These are phyloP conservation scores for Rosa persica DNA, from an alignment of 306 rosid species.

Conservation along the genomic window DNA sequence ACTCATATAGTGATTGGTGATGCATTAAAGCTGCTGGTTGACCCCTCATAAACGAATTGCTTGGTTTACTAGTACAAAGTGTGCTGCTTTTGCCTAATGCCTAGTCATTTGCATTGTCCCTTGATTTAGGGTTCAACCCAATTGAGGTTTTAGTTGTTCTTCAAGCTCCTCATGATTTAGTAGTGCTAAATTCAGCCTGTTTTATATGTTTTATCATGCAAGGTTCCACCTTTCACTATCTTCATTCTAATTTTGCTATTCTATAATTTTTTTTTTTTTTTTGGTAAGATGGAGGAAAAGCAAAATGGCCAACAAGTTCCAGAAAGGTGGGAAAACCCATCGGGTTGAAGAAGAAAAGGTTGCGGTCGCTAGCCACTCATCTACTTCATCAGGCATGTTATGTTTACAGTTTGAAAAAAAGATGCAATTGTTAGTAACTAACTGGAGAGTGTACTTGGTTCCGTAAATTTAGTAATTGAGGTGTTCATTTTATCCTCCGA, in stretches of 20 bases:
- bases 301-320: constrained; percentile 15
- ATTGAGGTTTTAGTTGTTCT: not conserved
- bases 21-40: no score
- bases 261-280: not conserved
- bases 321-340: constrained; percentile 15
- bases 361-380: constrained; percentile 8
- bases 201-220: not conserved
- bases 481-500: not conserved
- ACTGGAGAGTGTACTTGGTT: not conserved
- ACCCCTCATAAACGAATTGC: not conserved
- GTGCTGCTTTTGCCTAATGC: not conserved
- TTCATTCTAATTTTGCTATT: not conserved
- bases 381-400: constrained; percentile 36
- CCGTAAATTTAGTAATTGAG: not conserved
- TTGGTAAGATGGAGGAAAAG: constrained; percentile 28
- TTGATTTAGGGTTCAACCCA: not conserved
- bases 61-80: not conserved
- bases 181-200: not conserved
- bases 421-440: not conserved
- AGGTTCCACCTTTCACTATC: not conserved
- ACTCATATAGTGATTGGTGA: not conserved
- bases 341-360: constrained; percentile 20
- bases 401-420: not conserved
- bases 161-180: not conserved
- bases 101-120: not conserved